phyloP scores from a whole-genome alignment of 345 rosid genomes.

The Populus tremula region DNA sequence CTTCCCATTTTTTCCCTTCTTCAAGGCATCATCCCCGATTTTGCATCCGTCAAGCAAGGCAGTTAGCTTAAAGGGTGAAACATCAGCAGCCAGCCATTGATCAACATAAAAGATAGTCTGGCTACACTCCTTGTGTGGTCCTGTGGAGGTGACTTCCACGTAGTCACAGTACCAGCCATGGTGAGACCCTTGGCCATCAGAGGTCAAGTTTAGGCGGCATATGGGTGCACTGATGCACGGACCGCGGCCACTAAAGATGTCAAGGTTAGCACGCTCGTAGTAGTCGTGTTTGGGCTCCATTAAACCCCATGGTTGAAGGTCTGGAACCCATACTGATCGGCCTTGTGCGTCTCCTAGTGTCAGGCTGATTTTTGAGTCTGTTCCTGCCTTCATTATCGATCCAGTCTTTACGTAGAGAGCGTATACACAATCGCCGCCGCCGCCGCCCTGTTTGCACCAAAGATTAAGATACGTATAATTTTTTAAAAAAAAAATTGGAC shows the following conservation, averaged over 20 bases:
- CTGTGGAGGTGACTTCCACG: slow-evolving; percentile 43
- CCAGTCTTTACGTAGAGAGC: slow-evolving; percentile 43
- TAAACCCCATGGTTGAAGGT: slow-evolving; percentile 38
- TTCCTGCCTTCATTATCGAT: slow-evolving; percentile 38
- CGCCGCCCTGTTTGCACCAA: background rate
- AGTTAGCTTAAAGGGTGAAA: slow-evolving; percentile 31
- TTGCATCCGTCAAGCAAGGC: slow-evolving; percentile 33
- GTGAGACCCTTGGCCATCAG: slow-evolving; percentile 41
- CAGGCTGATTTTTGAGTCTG: slow-evolving; percentile 39
- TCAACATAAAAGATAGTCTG: slow-evolving; percentile 36
- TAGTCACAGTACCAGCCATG: slow-evolving; percentile 56
- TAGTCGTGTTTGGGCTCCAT: slow-evolving; percentile 43
- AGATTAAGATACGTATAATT: too few species aligned
- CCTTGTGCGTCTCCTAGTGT: slow-evolving; percentile 31
- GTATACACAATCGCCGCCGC: slow-evolving; percentile 28
- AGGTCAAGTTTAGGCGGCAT: slow-evolving; percentile 50
- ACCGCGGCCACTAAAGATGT: slow-evolving; percentile 40
- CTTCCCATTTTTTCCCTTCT: background rate
- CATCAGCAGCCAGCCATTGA: slow-evolving; percentile 42
- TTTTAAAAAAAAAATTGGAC: too few species aligned
- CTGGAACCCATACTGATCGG: slow-evolving; percentile 23
- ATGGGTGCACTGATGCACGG: slow-evolving; percentile 36
- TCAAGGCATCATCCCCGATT: background rate
- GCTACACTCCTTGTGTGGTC: slow-evolving; percentile 31
- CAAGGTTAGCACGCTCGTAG: slow-evolving; percentile 42